Evolutionary conservation across 2,329 filamentous ascomycete species (phyloP).

Genomic region (Aspergillus nomiae): DNA sequence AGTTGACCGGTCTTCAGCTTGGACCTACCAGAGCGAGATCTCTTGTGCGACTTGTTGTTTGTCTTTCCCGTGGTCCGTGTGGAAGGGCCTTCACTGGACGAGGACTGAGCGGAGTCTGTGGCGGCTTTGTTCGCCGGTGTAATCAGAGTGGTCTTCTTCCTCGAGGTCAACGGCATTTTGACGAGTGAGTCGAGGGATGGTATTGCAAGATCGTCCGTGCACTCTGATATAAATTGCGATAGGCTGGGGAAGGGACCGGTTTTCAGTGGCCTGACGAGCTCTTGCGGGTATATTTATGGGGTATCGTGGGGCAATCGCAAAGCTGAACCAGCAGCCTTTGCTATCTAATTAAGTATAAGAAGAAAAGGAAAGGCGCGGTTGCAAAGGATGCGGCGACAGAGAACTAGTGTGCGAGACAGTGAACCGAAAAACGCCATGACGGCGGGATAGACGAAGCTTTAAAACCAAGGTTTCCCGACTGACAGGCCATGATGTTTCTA

Average conservation of each 20-base stretch:
- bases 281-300: conserved; percentile 8
- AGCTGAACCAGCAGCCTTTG: conserved; percentile 46
- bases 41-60: conserved; percentile 81
- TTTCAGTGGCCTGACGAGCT: conserved; percentile 17
- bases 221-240: background rate
- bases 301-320: conserved; percentile 31
- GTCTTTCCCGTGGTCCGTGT: conserved; percentile 59
- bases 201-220: background rate
- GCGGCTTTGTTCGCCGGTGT: conserved; percentile 14
- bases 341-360: conserved; percentile 34
- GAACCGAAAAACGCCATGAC: conserved; percentile 12
- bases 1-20: conserved; percentile 13
- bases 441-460: conserved; percentile 26
- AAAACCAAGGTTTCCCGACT: conserved; percentile 17
- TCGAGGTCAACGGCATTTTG: conserved; percentile 23
- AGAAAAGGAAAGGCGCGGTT: conserved; percentile 29
- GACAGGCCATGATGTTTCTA: conserved; percentile 26
- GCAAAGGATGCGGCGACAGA: conserved; percentile 23
- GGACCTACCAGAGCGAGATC: conserved; percentile 86
- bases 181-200: background rate
- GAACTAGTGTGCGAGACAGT: conserved; percentile 18
- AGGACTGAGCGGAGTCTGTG: conserved; percentile 26
- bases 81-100: conserved; percentile 50
- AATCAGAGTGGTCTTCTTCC: conserved; percentile 17
- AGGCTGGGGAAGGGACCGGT: conserved; percentile 14